These are phyloP conservation scores for Solanum hybrid DNA, from an alignment of 305 asterid species.

Conservation along the genomic window DNA sequence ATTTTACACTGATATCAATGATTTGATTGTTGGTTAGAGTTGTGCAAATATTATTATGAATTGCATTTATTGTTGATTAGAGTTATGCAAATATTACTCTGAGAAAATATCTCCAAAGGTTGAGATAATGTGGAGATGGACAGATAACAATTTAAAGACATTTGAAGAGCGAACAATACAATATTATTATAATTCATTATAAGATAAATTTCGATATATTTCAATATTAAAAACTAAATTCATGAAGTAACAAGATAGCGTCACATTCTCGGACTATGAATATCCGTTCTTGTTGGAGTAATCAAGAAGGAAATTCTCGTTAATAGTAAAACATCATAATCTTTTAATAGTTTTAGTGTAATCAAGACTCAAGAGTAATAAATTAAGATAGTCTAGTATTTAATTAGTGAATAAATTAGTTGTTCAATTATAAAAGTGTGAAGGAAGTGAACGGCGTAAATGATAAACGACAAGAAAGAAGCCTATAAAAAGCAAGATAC, in stretches of 20 bases:
- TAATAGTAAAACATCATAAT: background rate
- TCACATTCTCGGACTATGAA: background rate
- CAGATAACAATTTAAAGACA: background rate
- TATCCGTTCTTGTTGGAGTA: background rate
- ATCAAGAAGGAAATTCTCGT: background rate
- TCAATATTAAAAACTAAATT: background rate
- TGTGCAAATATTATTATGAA: background rate
- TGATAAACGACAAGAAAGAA: constrained; percentile 9
- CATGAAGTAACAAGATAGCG: background rate
- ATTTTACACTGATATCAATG: too few relatives aligned
- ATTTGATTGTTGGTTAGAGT: background rate
- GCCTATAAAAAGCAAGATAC: constrained; percentile 11
- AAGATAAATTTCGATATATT: too few relatives aligned
- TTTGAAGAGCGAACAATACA: too few relatives aligned
- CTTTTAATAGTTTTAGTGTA: background rate
- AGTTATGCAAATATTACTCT: background rate
- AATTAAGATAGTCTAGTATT: background rate
- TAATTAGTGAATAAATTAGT: background rate
- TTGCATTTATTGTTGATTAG: background rate
- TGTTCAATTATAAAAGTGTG: background rate
- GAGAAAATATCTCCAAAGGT: too few relatives aligned
- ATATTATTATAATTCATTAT: background rate
- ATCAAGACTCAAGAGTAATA: background rate
- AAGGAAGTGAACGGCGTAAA: background rate
- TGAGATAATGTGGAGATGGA: background rate